These are phyloP conservation scores for Rhizoclosmatium sp. DNA, from an alignment of 192 early-diverging fungal species.

Conservation along the genomic window DNA sequence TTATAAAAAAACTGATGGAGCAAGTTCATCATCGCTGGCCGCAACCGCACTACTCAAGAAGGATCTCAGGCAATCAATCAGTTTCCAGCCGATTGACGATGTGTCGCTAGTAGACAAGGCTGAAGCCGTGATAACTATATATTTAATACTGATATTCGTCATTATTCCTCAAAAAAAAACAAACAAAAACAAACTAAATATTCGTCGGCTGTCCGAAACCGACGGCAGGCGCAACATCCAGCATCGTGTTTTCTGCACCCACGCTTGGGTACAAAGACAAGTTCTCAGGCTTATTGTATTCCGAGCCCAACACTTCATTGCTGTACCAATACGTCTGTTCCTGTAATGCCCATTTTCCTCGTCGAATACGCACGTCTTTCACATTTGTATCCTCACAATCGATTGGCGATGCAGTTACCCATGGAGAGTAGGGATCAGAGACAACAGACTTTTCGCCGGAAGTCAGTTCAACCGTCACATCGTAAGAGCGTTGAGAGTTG, in stretches of 20 bases:
- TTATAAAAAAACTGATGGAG: too few relatives aligned
- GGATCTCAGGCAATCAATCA: too few relatives aligned
- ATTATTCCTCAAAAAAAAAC: neutral
- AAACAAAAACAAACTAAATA: conserved; percentile 3
- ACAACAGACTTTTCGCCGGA: conserved; percentile 52
- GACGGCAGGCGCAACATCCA: conserved; percentile 10
- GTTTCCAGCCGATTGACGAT: too few relatives aligned
- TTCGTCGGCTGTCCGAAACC: conserved; percentile 23
- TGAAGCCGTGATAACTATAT: too few relatives aligned
- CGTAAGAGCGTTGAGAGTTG: conserved; percentile 93
- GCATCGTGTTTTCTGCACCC: neutral
- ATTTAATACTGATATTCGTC: neutral
- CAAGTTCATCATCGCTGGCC: too few relatives aligned
- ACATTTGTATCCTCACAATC: conserved; percentile 26
- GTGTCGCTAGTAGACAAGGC: too few relatives aligned
- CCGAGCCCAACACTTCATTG: conserved; percentile 32
- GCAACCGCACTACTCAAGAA: too few relatives aligned
- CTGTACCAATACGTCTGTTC: conserved; percentile 73
- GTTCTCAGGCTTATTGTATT: conserved; percentile 49
- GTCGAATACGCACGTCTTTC: conserved; percentile 44
- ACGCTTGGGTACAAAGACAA: conserved; percentile 35
- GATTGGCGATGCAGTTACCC: conserved; percentile 43
- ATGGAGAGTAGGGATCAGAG: conserved; percentile 58
- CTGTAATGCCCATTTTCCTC: conserved; percentile 87
- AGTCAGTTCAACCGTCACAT: conserved; percentile 74